Evolutionary conservation across 306 rosid genomes (phyloP), one percentile per base, ranked within the genome.

Genomic region (Trifolium fragiferum): DNA sequence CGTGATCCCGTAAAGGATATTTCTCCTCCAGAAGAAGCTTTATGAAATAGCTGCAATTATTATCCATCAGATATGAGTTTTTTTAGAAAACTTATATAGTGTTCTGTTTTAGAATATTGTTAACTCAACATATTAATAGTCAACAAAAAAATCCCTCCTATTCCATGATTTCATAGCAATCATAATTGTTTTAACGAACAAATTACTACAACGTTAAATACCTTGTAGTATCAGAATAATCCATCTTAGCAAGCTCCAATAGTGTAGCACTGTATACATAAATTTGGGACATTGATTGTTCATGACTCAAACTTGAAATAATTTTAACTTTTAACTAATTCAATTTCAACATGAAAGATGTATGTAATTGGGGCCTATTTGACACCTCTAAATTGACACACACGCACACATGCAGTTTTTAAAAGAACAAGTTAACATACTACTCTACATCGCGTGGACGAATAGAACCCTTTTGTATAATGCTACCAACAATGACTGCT

Each of bases 221-320:
- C 98, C 98, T 93, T 21, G 97, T 91, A 49, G 98, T 89, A 72
- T 97, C 97, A 83, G 96, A 84, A 82, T 89, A 93, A 58, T 89
- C 87, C 97, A 91, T 93, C 79, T 87, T 89, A 37, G 91, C 88
- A 61, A 93, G 97, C 82, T 84, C 91, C 89, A 93, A 51, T 43
- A 91, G 82, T 2, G 96, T 94, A 78, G 82, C 98, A 83, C 98
- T 93, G 91, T 41, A 86, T 78, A 78, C 70, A 85, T 23, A 84
- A 70, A 19, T 62, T 47, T 23, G 57, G 51, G 81, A 75, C 44
- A 75, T 40, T 30, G 57, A 44, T 27, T 27, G 5, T 27, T 62
- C 30, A 75, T 25, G 51, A 23, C 14, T 64, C 33, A 32, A 59
- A 63, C 23, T 55, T 15, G 9, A 54, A 74, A 50, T 53, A 19